Evolutionary conservation across 495 filamentous ascomycete genomes (phyloP).

Genomic region (Penicillium soppii): DNA sequence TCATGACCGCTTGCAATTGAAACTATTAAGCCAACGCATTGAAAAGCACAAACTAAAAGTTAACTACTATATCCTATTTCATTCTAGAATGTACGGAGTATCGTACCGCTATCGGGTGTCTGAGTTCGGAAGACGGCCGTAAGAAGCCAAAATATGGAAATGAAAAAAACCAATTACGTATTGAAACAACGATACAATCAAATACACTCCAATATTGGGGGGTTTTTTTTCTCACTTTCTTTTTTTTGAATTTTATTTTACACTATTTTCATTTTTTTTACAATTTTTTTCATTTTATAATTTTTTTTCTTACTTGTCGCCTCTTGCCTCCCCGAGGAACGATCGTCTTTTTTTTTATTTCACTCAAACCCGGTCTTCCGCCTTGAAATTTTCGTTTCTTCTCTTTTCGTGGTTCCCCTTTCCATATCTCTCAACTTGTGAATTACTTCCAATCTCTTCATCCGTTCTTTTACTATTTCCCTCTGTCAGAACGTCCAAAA

Average conservation of each 20-base stretch:
- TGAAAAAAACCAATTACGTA: background rate
- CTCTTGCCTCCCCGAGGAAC: conserved; percentile 37
- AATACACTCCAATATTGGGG: background rate
- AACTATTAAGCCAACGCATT: no score
- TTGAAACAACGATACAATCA: background rate
- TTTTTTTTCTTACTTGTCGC: conserved; percentile 17
- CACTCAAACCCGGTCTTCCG: conserved; percentile 10
- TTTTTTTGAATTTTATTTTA: conserved; percentile 2
- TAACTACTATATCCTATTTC: no score
- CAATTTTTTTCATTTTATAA: no score
- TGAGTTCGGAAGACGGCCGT: conserved; percentile 5
- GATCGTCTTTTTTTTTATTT: conserved; percentile 31
- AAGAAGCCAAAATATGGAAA: background rate
- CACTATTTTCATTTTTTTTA: conserved; percentile 9
- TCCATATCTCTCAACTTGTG: conserved; percentile 4
- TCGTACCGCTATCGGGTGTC: conserved; percentile 4
- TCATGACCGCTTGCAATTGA: no score
- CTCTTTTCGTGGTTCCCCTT: conserved; percentile 27
- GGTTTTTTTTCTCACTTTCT: no score
- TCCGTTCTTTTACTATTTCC: no score
- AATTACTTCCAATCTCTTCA: background rate
- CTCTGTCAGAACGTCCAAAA: no score
- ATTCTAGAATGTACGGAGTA: background rate
- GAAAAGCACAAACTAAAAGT: no score
- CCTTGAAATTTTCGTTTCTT: conserved; percentile 24